phyloP scores from a whole-genome alignment of 1,284 basidiomycete genomes.

The Rhodotorula glutinis region DNA sequence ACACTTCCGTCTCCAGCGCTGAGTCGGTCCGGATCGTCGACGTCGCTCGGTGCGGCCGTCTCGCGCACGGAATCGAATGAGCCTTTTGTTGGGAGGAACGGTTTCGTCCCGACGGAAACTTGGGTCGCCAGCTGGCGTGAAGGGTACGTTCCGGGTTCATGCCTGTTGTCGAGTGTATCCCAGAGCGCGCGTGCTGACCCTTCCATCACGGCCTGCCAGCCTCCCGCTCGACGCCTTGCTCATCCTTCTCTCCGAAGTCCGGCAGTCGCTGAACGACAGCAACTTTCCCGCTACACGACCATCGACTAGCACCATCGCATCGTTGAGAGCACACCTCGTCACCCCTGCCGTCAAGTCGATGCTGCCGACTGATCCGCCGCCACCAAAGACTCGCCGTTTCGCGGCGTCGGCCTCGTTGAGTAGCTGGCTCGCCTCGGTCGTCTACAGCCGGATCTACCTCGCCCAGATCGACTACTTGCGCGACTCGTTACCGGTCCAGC shows the following conservation, averaged over 20 bases:
- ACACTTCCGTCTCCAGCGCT: not conserved
- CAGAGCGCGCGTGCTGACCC: no score
- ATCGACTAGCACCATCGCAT: conserved; percentile 56
- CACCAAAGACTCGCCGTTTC: conserved; percentile 65
- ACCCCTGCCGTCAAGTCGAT: conserved; percentile 67
- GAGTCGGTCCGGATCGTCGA: not conserved
- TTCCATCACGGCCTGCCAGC: conserved; percentile 51
- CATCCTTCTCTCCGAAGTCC: conserved; percentile 57
- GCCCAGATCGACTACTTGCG: conserved; percentile 15
- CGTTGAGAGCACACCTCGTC: conserved; percentile 53
- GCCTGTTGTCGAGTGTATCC: no score
- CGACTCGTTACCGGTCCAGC: conserved; percentile 22
- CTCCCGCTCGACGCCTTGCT: conserved; percentile 80
- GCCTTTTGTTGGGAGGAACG: conserved; percentile 54
- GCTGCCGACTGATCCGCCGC: conserved; percentile 58
- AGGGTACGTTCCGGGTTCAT: conserved; percentile 57
- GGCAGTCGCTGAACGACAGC: conserved; percentile 9
- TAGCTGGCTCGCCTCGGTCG: conserved; percentile 81
- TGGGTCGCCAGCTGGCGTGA: conserved; percentile 85
- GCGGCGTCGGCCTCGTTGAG: conserved; percentile 74
- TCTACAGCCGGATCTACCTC: conserved; percentile 94
- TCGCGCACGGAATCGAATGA: conserved; percentile 57
- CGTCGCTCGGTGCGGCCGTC: conserved; percentile 36
- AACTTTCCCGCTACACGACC: conserved; percentile 61
- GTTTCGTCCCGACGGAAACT: conserved; percentile 88